Conservation (phyloP, 2,329 filamentous ascomycete genomes). For the Calonectria hongkongensis region DNA sequence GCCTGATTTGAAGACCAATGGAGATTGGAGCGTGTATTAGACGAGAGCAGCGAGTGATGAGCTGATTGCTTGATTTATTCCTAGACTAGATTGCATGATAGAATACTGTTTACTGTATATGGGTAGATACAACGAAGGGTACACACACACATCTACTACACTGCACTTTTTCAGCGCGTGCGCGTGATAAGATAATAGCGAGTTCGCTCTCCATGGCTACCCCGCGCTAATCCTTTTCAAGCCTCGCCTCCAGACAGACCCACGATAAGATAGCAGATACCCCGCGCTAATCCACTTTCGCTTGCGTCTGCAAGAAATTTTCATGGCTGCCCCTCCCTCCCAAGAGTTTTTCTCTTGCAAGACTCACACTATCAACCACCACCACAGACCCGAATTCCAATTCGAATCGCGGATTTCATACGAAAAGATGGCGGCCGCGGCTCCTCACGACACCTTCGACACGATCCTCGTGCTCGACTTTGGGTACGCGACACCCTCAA, state of each 20-base stretch:
- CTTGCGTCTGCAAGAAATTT: not conserved
- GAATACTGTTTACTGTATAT: too few relatives aligned
- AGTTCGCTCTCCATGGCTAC: not conserved
- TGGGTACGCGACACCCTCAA: not conserved
- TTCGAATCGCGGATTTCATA: not conserved
- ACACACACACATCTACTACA: too few relatives aligned
- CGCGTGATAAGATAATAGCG: too few relatives aligned
- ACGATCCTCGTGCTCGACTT: not conserved
- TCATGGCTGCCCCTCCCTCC: not conserved
- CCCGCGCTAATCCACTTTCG: not conserved
- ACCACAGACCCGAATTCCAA: not conserved
- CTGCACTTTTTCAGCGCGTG: too few relatives aligned
- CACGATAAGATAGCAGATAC: not conserved
- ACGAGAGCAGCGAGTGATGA: too few relatives aligned
- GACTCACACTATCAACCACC: not conserved
- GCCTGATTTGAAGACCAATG: conserved; percentile 2
- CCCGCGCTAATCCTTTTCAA: not conserved
- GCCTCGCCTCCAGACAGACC: not conserved
- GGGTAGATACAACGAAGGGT: too few relatives aligned
- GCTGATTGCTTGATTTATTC: too few relatives aligned
- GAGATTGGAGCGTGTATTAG: not conserved
- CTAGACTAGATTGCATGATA: too few relatives aligned
- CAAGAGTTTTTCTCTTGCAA: conserved; percentile 4
- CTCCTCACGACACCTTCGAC: conserved; percentile 63
- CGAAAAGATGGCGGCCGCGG: conserved; percentile 45